Conservation (phyloP, 129 eudicot species). For the Ambrosia artemisiifolia region DNA sequence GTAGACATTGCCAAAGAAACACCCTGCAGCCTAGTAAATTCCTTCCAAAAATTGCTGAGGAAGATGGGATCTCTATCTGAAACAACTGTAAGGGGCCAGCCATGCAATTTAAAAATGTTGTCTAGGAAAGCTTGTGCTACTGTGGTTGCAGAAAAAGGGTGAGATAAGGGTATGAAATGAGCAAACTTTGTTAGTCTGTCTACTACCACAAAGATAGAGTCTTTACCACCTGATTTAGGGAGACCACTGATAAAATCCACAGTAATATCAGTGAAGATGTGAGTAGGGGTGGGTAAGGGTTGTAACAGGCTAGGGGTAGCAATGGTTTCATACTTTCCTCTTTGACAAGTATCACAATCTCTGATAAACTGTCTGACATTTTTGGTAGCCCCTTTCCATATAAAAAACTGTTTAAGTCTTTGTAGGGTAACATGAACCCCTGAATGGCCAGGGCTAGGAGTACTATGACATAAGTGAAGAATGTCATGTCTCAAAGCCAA, state of each 20-base stretch:
- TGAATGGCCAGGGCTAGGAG: too few relatives aligned
- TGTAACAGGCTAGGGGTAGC: background rate
- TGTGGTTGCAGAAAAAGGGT: background rate
- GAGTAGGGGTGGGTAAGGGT: background rate
- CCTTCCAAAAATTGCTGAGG: too few relatives aligned
- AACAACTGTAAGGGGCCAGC: too few relatives aligned
- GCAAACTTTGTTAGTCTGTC: background rate
- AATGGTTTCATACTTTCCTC: background rate
- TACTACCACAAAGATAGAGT: background rate
- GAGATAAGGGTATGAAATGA: too few relatives aligned
- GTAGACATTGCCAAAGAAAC: too few relatives aligned
- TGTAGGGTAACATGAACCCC: too few relatives aligned
- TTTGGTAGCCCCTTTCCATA: background rate
- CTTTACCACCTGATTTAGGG: background rate
- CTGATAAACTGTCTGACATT: background rate
- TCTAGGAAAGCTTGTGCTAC: background rate
- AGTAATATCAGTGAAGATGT: background rate
- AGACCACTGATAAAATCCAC: background rate
- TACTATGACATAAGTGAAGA: too few relatives aligned
- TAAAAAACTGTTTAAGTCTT: too few relatives aligned
- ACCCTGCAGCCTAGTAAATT: too few relatives aligned
- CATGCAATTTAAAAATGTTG: too few relatives aligned
- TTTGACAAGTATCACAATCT: background rate
- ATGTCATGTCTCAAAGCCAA: too few relatives aligned
- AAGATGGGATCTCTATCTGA: too few relatives aligned